Base-by-base conservation (phyloP, 2,329 filamentous ascomycete genomes). In the Diaporthe longicolla region DNA sequence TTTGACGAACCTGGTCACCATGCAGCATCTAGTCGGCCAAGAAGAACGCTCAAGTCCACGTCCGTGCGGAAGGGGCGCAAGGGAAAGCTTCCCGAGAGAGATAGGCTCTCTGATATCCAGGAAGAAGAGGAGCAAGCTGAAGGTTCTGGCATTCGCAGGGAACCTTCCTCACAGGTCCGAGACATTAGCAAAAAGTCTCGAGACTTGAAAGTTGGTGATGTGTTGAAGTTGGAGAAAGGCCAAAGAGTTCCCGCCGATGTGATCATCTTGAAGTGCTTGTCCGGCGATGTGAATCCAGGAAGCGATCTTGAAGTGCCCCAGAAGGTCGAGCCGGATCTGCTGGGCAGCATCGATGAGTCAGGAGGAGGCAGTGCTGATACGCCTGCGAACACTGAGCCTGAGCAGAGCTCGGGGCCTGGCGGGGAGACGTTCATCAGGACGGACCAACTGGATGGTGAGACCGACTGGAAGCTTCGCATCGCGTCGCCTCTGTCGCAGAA, bases 371-470 rank as follows among this genome's bases (percentile, higher is more conserved):
- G 78, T 48, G 77, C 78, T 1, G 83, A 84, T 55, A 81, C 80
- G 21, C 86, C 84, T 63, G 79, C 82, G 55, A 73, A 77, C 54
- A 79, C 80, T 15, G 32, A 77, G 2, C 77, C 79, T 40, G 76
- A 79, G 48, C 79, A 81, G 61, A 79, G 76, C 45, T 82, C 82
- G 17, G 83, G 84, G 24, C 84, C 89, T n/a, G 87, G 88, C 35
- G 95, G 95, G 37, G 97, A 99, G 83, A 96, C 96, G 0, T 99
- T 99, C 80, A 98, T 99, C 80, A 91, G 97, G 75, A 99, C 97
- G 2, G 97, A 99, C 82, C 97, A 99, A 81, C 88, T 99, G 13
- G 97, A 99, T 80, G 97, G 97, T 78, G 97, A 99, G 84, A 99
- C 97, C 0, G 97, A 99, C 81, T 99, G 97, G 97, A 99, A 99